Evolutionary conservation across 345 rosid genomes (phyloP).

Genomic region (Syzygium aromaticum): DNA sequence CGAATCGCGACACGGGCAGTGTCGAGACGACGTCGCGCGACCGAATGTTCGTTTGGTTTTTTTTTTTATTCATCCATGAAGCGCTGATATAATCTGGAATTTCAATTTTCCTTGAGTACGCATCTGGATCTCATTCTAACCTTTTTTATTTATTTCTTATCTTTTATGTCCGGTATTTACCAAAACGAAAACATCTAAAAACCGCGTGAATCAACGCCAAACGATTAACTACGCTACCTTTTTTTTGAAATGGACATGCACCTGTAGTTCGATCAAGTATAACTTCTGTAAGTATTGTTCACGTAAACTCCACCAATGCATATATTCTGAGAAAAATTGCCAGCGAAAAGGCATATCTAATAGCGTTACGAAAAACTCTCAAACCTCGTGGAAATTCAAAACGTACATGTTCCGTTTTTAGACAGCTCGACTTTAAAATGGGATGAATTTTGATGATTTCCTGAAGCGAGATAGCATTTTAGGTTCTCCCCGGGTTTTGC

Average conservation of each 20-base stretch:
- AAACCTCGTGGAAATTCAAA: not conserved
- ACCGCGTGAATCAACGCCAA: not conserved
- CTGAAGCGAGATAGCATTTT: not conserved
- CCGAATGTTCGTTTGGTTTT: rapidly evolving
- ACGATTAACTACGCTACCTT: too few relatives aligned
- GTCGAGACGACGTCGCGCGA: not conserved
- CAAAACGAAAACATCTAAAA: not conserved
- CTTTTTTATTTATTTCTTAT: not conserved
- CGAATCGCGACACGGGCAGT: not conserved
- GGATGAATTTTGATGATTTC: not conserved
- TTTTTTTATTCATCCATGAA: not conserved
- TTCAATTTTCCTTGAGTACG: not conserved
- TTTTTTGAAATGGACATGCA: not conserved
- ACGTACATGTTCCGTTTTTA: not conserved
- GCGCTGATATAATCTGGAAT: not conserved
- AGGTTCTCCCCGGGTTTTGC: not conserved
- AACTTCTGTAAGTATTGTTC: not conserved
- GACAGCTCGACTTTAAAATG: not conserved
- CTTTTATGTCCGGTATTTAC: not conserved
- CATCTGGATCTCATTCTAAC: not conserved
- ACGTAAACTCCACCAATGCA: not conserved
- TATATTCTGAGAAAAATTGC: not conserved
- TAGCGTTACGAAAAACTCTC: not conserved
- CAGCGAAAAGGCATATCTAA: not conserved
- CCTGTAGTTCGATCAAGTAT: not conserved